Conservation (phyloP, 106 monocot genomes). For the Apostasia ramifera region DNA sequence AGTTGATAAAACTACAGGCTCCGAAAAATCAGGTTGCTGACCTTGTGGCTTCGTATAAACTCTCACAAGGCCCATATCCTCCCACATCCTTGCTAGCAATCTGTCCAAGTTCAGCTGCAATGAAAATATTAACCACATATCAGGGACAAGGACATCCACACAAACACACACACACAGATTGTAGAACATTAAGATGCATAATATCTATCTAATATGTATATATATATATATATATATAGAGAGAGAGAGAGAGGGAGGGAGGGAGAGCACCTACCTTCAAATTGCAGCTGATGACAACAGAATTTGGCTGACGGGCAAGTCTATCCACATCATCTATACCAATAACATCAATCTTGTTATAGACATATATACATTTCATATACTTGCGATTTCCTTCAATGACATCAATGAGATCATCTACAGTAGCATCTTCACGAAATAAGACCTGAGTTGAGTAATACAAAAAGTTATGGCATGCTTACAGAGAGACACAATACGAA, state of each 20-base stretch:
- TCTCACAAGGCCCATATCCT: conserved; percentile 97
- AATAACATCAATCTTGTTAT: conserved; percentile 98
- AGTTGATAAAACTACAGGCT: conserved; percentile 91
- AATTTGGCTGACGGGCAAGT: conserved; percentile 88
- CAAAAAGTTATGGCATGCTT: too few species aligned
- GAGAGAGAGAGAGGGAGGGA: neutral
- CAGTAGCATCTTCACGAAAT: conserved; percentile 97
- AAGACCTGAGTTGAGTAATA: conserved; percentile 39
- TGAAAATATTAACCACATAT: neutral
- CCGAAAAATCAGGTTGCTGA: conserved; percentile 92
- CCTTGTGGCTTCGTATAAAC: conserved; percentile 98
- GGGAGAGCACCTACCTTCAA: conserved; percentile 49
- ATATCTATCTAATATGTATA: too few species aligned
- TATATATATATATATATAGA: neutral
- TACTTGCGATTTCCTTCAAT: conserved; percentile 98
- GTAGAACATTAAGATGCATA: too few species aligned
- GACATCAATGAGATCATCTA: conserved; percentile 98
- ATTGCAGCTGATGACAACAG: conserved; percentile 99
- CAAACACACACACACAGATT: too few species aligned
- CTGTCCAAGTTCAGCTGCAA: conserved; percentile 94
- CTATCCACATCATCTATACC: conserved; percentile 99
- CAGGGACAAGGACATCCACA: too few species aligned
- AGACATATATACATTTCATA: conserved; percentile 97
- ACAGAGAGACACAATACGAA: too few species aligned
- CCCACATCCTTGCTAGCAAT: conserved; percentile 96